These are phyloP conservation scores for Trichophyton verrucosum DNA, from an alignment of 2,329 filamentous ascomycete species.

Conservation along the genomic window DNA sequence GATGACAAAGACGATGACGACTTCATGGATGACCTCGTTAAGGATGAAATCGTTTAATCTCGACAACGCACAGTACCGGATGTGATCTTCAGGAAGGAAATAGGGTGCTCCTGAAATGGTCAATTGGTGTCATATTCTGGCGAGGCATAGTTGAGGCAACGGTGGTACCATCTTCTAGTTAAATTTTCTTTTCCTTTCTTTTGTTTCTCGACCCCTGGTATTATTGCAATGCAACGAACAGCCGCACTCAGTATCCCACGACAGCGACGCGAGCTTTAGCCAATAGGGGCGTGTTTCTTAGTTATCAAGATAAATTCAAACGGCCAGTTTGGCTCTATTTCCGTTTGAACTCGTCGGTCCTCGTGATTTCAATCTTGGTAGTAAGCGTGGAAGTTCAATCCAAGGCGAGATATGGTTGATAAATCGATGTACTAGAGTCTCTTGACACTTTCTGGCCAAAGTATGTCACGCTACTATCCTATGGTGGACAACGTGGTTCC, in stretches of 20 bases:
- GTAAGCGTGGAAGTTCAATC: too few relatives aligned
- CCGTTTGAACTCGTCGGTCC: too few relatives aligned
- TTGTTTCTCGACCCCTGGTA: background rate
- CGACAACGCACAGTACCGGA: background rate
- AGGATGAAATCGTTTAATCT: conserved; percentile 1
- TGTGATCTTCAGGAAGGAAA: background rate
- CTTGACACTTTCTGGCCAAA: too few relatives aligned
- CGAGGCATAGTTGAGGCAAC: background rate
- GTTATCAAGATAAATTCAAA: background rate
- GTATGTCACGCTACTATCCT: too few relatives aligned
- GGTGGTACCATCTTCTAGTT: background rate
- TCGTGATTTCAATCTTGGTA: too few relatives aligned
- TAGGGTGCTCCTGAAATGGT: background rate
- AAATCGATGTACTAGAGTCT: too few relatives aligned
- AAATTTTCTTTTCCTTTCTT: background rate
- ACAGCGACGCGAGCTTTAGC: background rate
- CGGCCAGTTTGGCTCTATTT: too few relatives aligned
- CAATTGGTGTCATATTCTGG: background rate
- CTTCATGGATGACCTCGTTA: background rate
- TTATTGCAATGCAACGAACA: background rate
- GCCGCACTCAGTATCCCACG: background rate
- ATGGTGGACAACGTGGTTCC: too few relatives aligned
- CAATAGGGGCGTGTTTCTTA: background rate
- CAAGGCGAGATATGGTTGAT: too few relatives aligned
- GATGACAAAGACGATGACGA: conserved; percentile 4